phyloP scores from a whole-genome alignment of 805 yeast genomes.

The Ogataea dorogensis region DNA sequence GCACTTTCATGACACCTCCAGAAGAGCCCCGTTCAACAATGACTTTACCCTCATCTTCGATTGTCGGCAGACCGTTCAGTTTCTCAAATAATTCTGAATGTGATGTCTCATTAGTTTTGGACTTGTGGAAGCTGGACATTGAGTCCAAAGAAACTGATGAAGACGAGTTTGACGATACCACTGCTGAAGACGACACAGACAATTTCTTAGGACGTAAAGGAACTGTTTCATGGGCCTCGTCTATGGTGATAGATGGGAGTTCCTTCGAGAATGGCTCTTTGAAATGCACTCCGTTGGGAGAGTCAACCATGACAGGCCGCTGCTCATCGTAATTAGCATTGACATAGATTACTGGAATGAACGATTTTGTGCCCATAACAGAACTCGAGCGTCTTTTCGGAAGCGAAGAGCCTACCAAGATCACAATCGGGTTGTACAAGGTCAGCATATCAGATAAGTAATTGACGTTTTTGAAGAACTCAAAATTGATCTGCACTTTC shows the following conservation, averaged over 20 bases:
- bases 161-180: constrained; percentile 16
- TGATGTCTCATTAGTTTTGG: constrained; percentile 25
- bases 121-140: constrained; percentile 15
- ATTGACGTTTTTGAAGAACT: constrained; percentile 49
- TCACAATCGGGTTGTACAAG: constrained; percentile 57
- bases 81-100: constrained; percentile 23
- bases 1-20: constrained; percentile 20
- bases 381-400: constrained; percentile 29
- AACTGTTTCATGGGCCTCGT: constrained; percentile 8
- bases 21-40: constrained; percentile 11
- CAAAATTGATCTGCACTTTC: constrained; percentile 52
- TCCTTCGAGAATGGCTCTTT: constrained; percentile 21
- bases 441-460: constrained; percentile 54
- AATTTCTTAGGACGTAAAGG: constrained; percentile 9
- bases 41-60: constrained; percentile 23
- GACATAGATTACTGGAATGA: constrained; percentile 30
- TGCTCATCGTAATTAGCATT: constrained; percentile 16
- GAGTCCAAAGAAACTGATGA: constrained; percentile 19
- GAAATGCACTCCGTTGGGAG: constrained; percentile 23
- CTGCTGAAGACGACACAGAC: constrained; percentile 9
- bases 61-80: constrained; percentile 26
- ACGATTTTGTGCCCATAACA: constrained; percentile 25
- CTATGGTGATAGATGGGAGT: constrained; percentile 19
- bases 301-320: constrained; percentile 10
- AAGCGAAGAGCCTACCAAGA: constrained; percentile 40